These are phyloP conservation scores for Grammothele lineata DNA, from an alignment of 768 basidiomycete species.

Conservation along the genomic window DNA sequence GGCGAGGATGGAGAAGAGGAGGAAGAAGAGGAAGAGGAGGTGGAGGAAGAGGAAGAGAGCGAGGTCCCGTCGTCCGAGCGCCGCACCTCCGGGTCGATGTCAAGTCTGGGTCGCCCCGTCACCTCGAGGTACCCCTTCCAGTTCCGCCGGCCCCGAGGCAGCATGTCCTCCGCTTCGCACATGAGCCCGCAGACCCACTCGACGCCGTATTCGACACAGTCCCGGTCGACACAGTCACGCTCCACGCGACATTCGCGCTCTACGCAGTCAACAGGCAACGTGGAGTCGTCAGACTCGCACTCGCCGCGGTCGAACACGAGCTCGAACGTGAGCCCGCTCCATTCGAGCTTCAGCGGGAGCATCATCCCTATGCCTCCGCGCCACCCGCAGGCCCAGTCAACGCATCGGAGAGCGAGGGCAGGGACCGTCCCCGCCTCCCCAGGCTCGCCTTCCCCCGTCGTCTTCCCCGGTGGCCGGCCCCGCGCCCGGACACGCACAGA, in stretches of 20 bases:
- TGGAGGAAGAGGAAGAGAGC: slow-evolving; percentile 32
- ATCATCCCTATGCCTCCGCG: slow-evolving; percentile 47
- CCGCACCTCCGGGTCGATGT: slow-evolving; percentile 78
- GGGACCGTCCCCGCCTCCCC: slow-evolving; percentile 34
- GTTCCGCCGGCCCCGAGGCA: slow-evolving; percentile 48
- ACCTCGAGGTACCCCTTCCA: slow-evolving; percentile 67
- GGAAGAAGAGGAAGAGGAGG: slow-evolving; percentile 40
- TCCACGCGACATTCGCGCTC: slow-evolving; percentile 36
- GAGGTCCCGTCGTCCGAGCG: slow-evolving; percentile 49
- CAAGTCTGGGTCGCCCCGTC: slow-evolving; percentile 77
- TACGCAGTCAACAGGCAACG: slow-evolving; percentile 61
- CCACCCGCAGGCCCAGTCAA: slow-evolving; percentile 36
- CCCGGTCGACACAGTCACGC: slow-evolving; percentile 32
- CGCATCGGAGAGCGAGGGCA: slow-evolving; percentile 34
- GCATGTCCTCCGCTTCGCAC: slow-evolving; percentile 29
- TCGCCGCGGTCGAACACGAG: slow-evolving; percentile 41
- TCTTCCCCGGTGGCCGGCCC: slow-evolving; percentile 27
- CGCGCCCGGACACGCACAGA: slow-evolving; percentile 23
- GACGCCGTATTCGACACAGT: slow-evolving; percentile 31
- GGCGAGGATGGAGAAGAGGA: slow-evolving; percentile 38
- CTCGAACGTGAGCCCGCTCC: slow-evolving; percentile 21
- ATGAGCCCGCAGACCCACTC: slow-evolving; percentile 20
- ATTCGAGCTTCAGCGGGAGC: slow-evolving; percentile 19
- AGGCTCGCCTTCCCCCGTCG: slow-evolving; percentile 33
- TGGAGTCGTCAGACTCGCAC: slow-evolving; percentile 52